phyloP scores from a whole-genome alignment of 148 eudicot genomes.

The Euryodendron excelsum region DNA sequence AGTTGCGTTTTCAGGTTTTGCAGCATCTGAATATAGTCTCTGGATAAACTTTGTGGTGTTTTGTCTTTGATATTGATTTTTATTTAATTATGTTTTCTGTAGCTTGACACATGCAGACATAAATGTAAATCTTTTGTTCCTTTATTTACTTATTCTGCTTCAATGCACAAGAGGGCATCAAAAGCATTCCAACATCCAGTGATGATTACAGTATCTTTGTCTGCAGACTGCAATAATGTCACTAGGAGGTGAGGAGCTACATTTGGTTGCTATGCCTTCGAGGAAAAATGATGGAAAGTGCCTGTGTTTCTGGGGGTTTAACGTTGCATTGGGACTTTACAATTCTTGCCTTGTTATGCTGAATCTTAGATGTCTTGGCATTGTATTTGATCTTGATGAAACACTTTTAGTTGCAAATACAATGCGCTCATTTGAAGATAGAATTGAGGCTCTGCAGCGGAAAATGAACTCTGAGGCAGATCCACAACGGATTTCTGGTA shows the following conservation, averaged over 20 bases:
- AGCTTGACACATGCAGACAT: background rate
- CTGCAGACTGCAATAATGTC: conserved; percentile 74
- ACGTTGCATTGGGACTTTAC: conserved; percentile 59
- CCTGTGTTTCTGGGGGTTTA: conserved; percentile 90
- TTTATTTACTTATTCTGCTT: background rate
- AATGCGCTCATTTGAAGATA: conserved; percentile 94
- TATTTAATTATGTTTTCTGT: background rate
- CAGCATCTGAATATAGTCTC: background rate
- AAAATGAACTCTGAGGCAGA: conserved; percentile 69
- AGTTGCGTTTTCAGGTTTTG: background rate
- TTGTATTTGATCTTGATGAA: conserved; percentile 98
- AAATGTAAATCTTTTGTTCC: background rate
- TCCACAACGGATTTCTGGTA: conserved; percentile 74
- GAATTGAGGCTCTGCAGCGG: conserved; percentile 80
- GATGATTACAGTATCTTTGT: background rate
- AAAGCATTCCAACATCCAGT: background rate
- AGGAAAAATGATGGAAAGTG: conserved; percentile 44
- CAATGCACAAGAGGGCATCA: background rate
- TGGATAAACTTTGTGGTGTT: background rate
- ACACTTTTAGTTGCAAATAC: conserved; percentile 97
- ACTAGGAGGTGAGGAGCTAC: conserved; percentile 71
- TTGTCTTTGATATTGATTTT: background rate
- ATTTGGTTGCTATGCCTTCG: conserved; percentile 91
- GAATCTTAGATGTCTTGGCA: conserved; percentile 95
- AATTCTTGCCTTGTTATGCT: conserved; percentile 82